Base-by-base conservation (phyloP, 768 basidiomycete species). In the Termitomyces sp. region DNA sequence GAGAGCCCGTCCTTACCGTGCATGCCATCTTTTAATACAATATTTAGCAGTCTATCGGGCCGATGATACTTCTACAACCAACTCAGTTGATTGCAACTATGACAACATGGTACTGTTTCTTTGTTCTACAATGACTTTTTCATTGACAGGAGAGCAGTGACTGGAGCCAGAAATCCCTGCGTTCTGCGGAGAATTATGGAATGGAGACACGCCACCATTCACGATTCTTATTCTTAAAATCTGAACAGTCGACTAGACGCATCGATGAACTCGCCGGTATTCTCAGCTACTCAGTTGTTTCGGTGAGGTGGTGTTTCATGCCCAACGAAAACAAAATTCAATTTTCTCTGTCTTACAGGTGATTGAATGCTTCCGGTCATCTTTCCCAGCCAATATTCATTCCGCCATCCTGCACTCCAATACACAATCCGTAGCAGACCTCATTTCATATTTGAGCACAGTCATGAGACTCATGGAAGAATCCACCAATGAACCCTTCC, bases 21-120 rank as follows among this genome's bases (percentile, higher is more conserved):
- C 27, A n/a, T 43, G 30, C n/a, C 24, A 40, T 46, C 22, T n/a
- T n/a, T 30, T 57, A 16, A 57, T 47, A 40, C 20, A 32, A 50
- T 18, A 34, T 30, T 14, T 27, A 62, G 53, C 57, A 61, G 33
- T 36, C 49, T 16, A 57, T 62, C 49, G 68, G 58, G 12, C 59
- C 83, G n/a, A 65, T 72, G 9, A 58, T 78, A 36, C 72, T 86
- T 34, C 69, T 83, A 50, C 73, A 67, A 22, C 81, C 85, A 7
- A 69, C 71, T 20, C 71, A 76, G 39, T 71, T 86, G 45, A 62
- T 69, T 40, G 62, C 64, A 5, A 67, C 72, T 5, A 51, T 83
- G 43, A 60, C 68, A 59, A 69, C 72, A 45, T 83, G 80, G 82
- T 81, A 68, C 52, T 71, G 61, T 5, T 46, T 42, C n/a, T 45